Evolutionary conservation across 305 asterid genomes (phyloP).

Genomic region (Plantago coronopus): DNA sequence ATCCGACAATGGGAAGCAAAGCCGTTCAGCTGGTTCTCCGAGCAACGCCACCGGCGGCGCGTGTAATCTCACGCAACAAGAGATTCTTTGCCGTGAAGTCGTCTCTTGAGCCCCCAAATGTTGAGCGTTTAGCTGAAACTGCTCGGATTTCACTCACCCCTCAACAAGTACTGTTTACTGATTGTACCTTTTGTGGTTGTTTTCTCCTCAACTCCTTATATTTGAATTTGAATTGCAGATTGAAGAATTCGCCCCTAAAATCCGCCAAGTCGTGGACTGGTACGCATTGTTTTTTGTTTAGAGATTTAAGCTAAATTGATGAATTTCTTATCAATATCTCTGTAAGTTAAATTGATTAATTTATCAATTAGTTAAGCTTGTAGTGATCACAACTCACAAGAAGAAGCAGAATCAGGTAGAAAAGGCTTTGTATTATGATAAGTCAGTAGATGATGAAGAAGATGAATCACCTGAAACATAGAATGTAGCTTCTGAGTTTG

Average conservation of each 20-base stretch:
- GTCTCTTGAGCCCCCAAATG: slow-evolving; percentile 66
- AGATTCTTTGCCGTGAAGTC: slow-evolving; percentile 40
- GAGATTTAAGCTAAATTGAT: no score
- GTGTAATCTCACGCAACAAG: slow-evolving; percentile 9
- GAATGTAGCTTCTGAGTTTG: no score
- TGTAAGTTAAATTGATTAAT: no score
- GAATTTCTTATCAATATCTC: no score
- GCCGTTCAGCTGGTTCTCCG: slow-evolving; percentile 36
- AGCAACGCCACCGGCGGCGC: slow-evolving; percentile 21
- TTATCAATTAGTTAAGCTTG: no score
- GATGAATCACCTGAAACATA: no score
- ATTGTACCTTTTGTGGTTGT: background rate
- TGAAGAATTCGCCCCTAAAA: slow-evolving; percentile 81
- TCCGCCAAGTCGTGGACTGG: slow-evolving; percentile 84
- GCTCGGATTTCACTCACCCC: slow-evolving; percentile 83
- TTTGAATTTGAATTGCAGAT: slow-evolving; percentile 34
- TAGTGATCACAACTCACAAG: no score
- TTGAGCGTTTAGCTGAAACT: slow-evolving; percentile 65
- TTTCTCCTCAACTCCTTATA: background rate
- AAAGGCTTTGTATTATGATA: no score
- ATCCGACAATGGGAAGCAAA: slow-evolving; percentile 41
- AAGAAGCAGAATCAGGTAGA: no score
- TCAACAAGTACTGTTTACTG: slow-evolving; percentile 32
- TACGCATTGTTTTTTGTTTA: slow-evolving; percentile 13
- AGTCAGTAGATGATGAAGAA: no score